These are phyloP conservation scores for Glaciozyma antarctica DNA, from an alignment of 768 basidiomycete genomes.

Conservation along the genomic window DNA sequence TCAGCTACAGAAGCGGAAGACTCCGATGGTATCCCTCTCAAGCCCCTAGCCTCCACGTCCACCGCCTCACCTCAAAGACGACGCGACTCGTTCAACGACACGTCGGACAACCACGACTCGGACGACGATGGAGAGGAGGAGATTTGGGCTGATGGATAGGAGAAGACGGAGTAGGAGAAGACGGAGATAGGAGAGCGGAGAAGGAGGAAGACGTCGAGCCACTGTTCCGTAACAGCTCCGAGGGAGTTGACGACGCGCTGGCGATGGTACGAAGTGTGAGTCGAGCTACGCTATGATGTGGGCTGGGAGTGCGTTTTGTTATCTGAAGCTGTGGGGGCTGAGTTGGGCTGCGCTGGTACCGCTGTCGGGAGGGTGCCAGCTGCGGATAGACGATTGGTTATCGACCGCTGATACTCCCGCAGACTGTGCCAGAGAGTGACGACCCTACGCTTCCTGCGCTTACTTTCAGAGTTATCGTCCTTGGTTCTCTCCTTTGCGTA, in stretches of 20 bases:
- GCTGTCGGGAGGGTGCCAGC: too few relatives aligned
- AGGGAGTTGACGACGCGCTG: neutral
- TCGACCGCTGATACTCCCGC: neutral
- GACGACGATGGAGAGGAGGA: too few relatives aligned
- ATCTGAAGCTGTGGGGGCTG: neutral
- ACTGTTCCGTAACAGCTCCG: too few relatives aligned
- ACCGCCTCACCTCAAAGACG: too few relatives aligned
- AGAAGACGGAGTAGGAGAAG: too few relatives aligned
- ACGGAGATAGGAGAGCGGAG: neutral
- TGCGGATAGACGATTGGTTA: too few relatives aligned
- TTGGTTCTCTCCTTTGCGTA: slow-evolving; percentile 28
- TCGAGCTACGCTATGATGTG: neutral
- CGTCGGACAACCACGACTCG: too few relatives aligned
- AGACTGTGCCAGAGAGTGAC: slow-evolving; percentile 35
- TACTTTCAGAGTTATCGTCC: slow-evolving; percentile 34
- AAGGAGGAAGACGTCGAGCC: neutral
- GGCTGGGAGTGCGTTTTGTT: neutral
- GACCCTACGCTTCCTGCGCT: slow-evolving; percentile 35
- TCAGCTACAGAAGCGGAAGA: too few relatives aligned
- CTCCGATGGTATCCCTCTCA: too few relatives aligned
- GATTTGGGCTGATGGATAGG: too few relatives aligned
- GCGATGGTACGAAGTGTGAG: neutral
- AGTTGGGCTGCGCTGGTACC: neutral
- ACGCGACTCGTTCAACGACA: too few relatives aligned
- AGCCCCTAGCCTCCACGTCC: too few relatives aligned